Evolutionary conservation across 2,329 filamentous ascomycete species (phyloP), one percentile per base, ranked within the genome.

Genomic region (Diaporthe ilicicola): DNA sequence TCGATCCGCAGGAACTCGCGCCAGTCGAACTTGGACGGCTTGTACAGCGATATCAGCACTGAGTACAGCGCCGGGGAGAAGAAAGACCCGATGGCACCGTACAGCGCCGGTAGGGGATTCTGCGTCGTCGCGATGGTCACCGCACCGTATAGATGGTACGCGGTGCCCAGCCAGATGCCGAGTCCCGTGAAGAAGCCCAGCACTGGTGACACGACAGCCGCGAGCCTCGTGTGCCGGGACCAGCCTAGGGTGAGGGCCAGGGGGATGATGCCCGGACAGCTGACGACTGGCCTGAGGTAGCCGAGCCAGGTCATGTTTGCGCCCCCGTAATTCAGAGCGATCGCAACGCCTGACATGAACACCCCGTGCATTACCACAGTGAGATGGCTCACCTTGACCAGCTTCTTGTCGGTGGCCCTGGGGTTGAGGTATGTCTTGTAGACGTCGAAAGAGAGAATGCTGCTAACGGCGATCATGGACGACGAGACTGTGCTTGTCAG

Each of bases 391-490:
- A 84, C 81, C 19, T 78, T 75, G 3, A 87, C 76, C 0, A 83
- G 78, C 42, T 79, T 78, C 42, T 79, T 78, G 74, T 86, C 84
- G 1, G 79, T 81, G 0, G 84, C 84, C 10, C 78, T 75, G 0
- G 84, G 83, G 70, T 86, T 83, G 78, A 86, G 79, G 72, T 87
- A 87, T 4, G 83, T 86, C 61, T 83, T 82, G 76, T 84, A 87
- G n/a, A 86, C 74, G 72, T 87, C 85, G 62, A 85, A 82, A 6
- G 84, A 84, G 9, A 87, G 76, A 53, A 87, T 86, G 69, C 82
- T 84, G 77, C 82, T 84, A 27, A 86, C 85, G 1, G 85, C 85
- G 59, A 87, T 87, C 79, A 86, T 83, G 5, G 81, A 84, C 0
- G 85, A 85, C 0, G 84, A 86, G 0, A 86, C 80, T 0, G 84